Evolutionary conservation across 176 grass and related monocot species (phyloP), one percentile per base, ranked within the genome.

Genomic region (Avena sativa): DNA sequence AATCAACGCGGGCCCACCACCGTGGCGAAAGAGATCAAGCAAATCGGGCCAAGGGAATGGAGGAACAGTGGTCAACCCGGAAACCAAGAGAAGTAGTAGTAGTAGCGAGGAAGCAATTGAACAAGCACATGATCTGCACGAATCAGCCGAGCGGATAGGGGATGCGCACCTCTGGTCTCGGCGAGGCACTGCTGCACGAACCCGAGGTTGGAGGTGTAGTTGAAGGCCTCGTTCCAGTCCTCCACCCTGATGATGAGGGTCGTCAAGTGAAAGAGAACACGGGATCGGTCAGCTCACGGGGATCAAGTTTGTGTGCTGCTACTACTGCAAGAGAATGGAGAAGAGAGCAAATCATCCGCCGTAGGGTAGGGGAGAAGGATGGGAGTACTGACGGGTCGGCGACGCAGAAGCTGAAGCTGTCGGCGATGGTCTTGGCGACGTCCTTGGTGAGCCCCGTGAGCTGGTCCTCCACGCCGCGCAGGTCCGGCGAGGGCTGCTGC

Each of bases 201-300:
- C 12, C 9, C 44, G 44, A 88, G 76, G 43, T 92, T 20, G 52
- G 93, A 90, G 14, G 88, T 78, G 88, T 88, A 95, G 64, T 95
- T 92, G 88, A 95, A 95, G n/a, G 93, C 93, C 17, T 74, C 55
- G 20, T 92, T 90, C 93, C 85, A 92, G 50, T 92, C 93, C 61
- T 80, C 86, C 56, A 30, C 1, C 74, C 93, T 95, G 40, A 43
- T 43, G 40, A 43, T 6, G 72, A 3, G 66, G 5, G 26, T 11
- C 17, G 66, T 15, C 11, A 14, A 76, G 8, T 2, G 5, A 82
- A 43, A 25, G 34, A 0, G 47, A 86, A 28, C 40, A 0, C 32
- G 9, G 2, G 50, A 59, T 47, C 3, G 53, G 43, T 59, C 38
- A 40, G 38, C 38, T 40, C 38, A 34, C 32, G 32, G 32, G 38